Conservation (phyloP, 179 eudicot genomes). For the Drosera spatulata region DNA sequence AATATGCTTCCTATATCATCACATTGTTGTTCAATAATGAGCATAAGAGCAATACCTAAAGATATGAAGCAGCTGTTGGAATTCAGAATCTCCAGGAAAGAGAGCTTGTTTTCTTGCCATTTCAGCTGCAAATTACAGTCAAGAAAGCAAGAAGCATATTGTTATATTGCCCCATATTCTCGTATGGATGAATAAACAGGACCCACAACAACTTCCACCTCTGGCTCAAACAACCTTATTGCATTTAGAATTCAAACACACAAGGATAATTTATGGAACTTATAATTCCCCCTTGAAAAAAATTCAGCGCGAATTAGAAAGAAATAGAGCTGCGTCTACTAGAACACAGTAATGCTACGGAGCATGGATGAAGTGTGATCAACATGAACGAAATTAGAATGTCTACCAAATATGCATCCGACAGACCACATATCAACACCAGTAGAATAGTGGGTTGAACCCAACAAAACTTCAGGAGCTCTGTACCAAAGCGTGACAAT, state of each 20-base stretch:
- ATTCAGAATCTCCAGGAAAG: slow-evolving; percentile 96
- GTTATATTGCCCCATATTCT: too few species aligned
- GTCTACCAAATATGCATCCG: slow-evolving; percentile 49
- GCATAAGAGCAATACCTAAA: slow-evolving; percentile 40
- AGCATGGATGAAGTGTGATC: too few species aligned
- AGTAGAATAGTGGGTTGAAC: slow-evolving; percentile 40
- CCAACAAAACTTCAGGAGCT: slow-evolving; percentile 41
- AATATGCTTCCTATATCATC: too few species aligned
- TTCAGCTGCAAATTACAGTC: slow-evolving; percentile 49
- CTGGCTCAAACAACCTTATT: too few species aligned
- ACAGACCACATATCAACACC: slow-evolving; percentile 46
- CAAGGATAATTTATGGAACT: too few species aligned
- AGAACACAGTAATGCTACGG: too few species aligned
- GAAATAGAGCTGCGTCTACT: too few species aligned
- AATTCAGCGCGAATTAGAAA: too few species aligned
- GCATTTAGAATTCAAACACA: too few species aligned
- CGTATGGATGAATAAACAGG: too few species aligned
- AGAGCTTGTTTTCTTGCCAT: slow-evolving; percentile 88
- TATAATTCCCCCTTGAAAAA: too few species aligned
- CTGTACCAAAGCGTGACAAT: slow-evolving; percentile 45
- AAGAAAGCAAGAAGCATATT: not conserved
- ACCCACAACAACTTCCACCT: too few species aligned
- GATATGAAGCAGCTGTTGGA: slow-evolving; percentile 80
- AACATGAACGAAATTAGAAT: not conserved
- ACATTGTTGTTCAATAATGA: not conserved